Evolutionary conservation across 805 yeast species (phyloP), one percentile per base, ranked within the genome.

Genomic region (Debaryomyces castellii): DNA sequence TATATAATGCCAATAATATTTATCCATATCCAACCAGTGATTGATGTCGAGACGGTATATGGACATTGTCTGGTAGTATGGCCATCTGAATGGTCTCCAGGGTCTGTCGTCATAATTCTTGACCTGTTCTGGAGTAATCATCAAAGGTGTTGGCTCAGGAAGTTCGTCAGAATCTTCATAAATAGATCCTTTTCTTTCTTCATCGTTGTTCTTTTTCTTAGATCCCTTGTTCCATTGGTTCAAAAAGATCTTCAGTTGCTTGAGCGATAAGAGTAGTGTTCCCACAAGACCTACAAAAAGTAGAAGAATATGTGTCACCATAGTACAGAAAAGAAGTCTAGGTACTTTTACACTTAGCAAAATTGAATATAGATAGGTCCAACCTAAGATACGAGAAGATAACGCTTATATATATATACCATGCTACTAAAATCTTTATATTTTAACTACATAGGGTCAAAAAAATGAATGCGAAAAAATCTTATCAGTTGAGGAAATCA

Each of bases 11-110:
- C 81, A 71, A 57, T 83, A 85, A 63, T 82, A 85, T 60, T 83
- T 84, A 61, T 85, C 90, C 89, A 85, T 85, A 55, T 85, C 89
- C 51, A 85, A 64, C 90, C 90, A 85, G 64, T 85, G 86, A 61
- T 84, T 83, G 30, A 82, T 70, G 57, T 84, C 87, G n/a, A 85
- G 71, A 58, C 80, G 82, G 68, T 76, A 84, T 40, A 85, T 83
- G 12, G 85, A 77, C 90, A 85, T 85, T 1, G 89, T 85, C 63
- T 85, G 90, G 62, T 84, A 89, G 57, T 85, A 85, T 23, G 90
- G 90, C 83, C 87, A 82, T 56, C 90, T 70, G 66, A 85, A 85
- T 7, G 89, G 89, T 64, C 90, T 72, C 90, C 90, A 85, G 10
- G 90, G 89, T 59, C 90, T 71, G 54, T 83, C 90, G 53, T 85